Percentiles rank a stretch among this genome's conserved stretches.
These are phyloP conservation scores for Neofusicoccum sp. DNA, from an alignment of 2,329 filamentous ascomycete species.

Conservation along the genomic window DNA sequence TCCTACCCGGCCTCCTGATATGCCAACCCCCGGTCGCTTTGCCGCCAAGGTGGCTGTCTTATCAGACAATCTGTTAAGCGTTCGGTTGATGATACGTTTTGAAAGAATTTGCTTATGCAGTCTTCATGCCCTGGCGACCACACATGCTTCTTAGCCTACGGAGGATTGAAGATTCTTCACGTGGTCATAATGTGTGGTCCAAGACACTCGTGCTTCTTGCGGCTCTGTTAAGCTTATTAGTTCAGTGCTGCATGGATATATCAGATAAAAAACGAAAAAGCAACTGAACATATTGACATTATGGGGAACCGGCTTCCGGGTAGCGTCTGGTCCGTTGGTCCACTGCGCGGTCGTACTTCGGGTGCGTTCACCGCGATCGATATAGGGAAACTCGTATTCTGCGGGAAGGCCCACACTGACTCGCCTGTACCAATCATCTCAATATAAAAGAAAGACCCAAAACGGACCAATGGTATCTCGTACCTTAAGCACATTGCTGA, in stretches of 20 bases:
- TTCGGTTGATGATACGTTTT: not conserved
- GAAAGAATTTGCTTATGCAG: not conserved
- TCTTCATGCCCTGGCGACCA: no score
- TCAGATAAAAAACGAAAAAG: not conserved
- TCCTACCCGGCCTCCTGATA: not conserved
- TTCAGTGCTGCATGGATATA: not conserved
- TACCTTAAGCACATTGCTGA: not conserved
- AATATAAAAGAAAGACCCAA: not conserved
- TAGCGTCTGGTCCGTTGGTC: not conserved
- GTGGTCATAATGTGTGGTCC: no score
- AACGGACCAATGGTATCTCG: not conserved
- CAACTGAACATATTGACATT: not conserved
- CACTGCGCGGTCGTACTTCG: not conserved
- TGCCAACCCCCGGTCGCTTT: not conserved
- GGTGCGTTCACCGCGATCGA: not conserved
- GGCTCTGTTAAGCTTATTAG: not conserved
- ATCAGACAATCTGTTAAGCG: not conserved
- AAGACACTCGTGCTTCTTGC: no score
- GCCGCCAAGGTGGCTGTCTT: not conserved
- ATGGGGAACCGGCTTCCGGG: no score
- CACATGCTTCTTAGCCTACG: no score
- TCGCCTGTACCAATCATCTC: not conserved
- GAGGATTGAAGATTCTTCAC: no score
- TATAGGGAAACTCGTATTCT: not conserved
- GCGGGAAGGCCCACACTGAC: not conserved